Evolutionary conservation across 2,329 filamentous ascomycete species (phyloP).

Genomic region (Fusarium transvaalense): DNA sequence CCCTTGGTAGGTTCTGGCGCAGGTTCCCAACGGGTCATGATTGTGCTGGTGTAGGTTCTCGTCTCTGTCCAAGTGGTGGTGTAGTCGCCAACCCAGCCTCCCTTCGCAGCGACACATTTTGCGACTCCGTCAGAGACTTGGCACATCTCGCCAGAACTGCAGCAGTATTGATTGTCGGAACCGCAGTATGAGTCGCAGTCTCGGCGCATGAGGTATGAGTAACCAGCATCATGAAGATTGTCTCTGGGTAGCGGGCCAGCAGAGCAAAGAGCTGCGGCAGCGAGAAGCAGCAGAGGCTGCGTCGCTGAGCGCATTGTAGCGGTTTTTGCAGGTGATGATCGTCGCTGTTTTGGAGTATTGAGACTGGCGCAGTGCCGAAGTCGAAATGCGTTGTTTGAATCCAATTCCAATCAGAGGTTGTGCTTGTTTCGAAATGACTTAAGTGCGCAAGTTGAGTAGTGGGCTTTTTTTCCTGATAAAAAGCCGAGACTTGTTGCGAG

Average conservation of each 20-base stretch:
- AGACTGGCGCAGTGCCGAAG: slow-evolving; percentile 17
- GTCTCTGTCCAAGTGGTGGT: slow-evolving; percentile 73
- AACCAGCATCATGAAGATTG: slow-evolving; percentile 61
- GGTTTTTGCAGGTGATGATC: slow-evolving; percentile 9
- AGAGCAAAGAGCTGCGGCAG: slow-evolving; percentile 50
- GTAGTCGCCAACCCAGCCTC: slow-evolving; percentile 54
- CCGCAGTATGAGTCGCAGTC: slow-evolving; percentile 68
- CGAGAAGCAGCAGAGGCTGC: slow-evolving; percentile 56
- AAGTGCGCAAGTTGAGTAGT: slow-evolving; percentile 8
- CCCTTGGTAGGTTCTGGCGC: slow-evolving; percentile 60
- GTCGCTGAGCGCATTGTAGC: slow-evolving; percentile 45
- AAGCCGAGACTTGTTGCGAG: slow-evolving; percentile 21
- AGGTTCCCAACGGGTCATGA: slow-evolving; percentile 63
- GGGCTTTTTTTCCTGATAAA: not conserved
- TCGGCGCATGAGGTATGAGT: slow-evolving; percentile 64
- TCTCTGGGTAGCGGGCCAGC: slow-evolving; percentile 66
- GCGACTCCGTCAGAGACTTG: slow-evolving; percentile 64
- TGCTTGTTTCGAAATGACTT: slow-evolving; percentile 22
- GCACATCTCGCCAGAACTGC: slow-evolving; percentile 62
- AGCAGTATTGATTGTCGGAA: slow-evolving; percentile 67
- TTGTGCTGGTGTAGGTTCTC: slow-evolving; percentile 70
- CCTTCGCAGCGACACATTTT: slow-evolving; percentile 59
- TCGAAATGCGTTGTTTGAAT: slow-evolving; percentile 24
- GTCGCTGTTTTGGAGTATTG: slow-evolving; percentile 7
- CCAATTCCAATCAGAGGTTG: slow-evolving; percentile 27